These are phyloP conservation scores for Sporothrix schenckii DNA, from an alignment of 2,329 filamentous ascomycete species.

Conservation along the genomic window DNA sequence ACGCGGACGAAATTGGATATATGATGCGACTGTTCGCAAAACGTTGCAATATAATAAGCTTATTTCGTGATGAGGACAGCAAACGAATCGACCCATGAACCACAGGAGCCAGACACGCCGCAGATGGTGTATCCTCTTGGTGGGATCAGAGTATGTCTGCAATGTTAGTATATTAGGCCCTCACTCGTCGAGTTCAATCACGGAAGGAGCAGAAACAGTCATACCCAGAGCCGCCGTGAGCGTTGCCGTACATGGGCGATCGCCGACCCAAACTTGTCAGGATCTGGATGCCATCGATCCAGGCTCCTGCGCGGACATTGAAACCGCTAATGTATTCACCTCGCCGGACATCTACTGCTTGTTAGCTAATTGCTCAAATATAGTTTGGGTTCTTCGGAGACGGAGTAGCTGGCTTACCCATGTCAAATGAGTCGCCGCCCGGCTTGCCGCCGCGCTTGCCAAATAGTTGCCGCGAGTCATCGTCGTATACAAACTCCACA, in stretches of 20 bases:
- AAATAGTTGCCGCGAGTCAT: slow-evolving; percentile 80
- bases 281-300: slow-evolving; percentile 88
- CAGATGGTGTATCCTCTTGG: slow-evolving; percentile 87
- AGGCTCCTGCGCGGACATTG: slow-evolving; percentile 74
- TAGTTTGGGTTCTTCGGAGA: not conserved
- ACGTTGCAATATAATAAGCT: not conserved
- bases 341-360: slow-evolving; percentile 69
- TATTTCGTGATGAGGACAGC: slow-evolving; percentile 63
- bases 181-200: not conserved
- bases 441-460: slow-evolving; percentile 74
- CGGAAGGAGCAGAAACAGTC: slow-evolving; percentile 44
- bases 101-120: slow-evolving; percentile 82
- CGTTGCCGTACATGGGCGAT: slow-evolving; percentile 82
- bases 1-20: not conserved
- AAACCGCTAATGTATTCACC: slow-evolving; percentile 91
- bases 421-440: slow-evolving; percentile 72
- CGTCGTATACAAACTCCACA: slow-evolving; percentile 90
- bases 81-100: slow-evolving; percentile 81
- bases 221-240: slow-evolving; percentile 78
- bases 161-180: slow-evolving; percentile 36
- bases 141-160: slow-evolving; percentile 74
- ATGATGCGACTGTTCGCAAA: not conserved
- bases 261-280: slow-evolving; percentile 85
- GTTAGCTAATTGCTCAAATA: slow-evolving; percentile 11
- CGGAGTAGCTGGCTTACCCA: slow-evolving; percentile 60